Evolutionary conservation across 768 basidiomycete species (phyloP).

Genomic region (Amanita pseudoporphyria): DNA sequence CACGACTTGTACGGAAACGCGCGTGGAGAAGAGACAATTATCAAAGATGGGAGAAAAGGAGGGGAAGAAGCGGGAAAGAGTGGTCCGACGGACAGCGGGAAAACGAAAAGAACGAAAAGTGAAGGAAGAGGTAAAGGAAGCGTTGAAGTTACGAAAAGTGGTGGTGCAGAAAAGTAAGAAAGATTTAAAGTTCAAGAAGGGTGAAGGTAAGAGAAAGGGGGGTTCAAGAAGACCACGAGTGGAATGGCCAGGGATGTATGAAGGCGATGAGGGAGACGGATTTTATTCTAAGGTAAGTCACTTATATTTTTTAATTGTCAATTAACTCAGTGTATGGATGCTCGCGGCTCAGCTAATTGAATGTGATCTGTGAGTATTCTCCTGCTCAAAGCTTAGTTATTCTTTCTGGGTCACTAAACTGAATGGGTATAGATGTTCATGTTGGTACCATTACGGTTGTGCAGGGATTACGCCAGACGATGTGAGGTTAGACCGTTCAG

Average conservation of each 20-base stretch:
- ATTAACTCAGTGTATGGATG: neutral
- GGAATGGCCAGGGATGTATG: conserved; percentile 19
- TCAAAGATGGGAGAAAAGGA: neutral
- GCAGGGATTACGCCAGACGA: conserved; percentile 30
- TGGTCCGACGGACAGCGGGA: too few species aligned
- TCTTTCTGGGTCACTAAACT: neutral
- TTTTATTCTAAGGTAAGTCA: conserved; percentile 22
- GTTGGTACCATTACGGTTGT: conserved; percentile 47
- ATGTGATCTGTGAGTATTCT: conserved; percentile 17
- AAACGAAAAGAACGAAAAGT: neutral
- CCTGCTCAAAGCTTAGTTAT: neutral
- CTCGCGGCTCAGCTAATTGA: conserved; percentile 17
- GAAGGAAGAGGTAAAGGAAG: neutral
- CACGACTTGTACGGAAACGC: neutral
- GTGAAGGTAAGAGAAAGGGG: neutral
- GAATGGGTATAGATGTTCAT: conserved; percentile 22
- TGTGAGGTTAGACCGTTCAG: conserved; percentile 20
- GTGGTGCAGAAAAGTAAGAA: conserved; percentile 1
- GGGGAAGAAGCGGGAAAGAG: neutral
- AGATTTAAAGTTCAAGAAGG: neutral
- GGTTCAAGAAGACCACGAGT: conserved; percentile 12
- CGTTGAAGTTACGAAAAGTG: too few species aligned
- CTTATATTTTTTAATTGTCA: neutral
- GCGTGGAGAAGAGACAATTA: neutral
- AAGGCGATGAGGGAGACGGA: conserved; percentile 12